Conservation (phyloP, 768 basidiomycete species). For the Dentipellis fragilis region DNA sequence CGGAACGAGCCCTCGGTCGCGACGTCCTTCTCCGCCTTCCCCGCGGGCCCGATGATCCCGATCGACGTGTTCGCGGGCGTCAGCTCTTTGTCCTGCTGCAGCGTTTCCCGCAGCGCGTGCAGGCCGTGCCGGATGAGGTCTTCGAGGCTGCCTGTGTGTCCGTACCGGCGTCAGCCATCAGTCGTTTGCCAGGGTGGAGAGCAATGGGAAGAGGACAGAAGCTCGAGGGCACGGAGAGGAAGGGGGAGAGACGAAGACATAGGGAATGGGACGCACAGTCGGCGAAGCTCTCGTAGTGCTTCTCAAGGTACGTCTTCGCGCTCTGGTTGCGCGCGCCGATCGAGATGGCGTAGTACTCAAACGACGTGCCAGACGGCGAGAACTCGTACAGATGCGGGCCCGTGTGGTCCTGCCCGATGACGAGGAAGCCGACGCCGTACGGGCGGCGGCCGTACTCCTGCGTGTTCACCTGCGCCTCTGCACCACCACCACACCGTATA, state of each 20-base stretch:
- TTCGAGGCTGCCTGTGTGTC: constrained; percentile 60
- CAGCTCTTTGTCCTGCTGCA: constrained; percentile 97
- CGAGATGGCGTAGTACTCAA: constrained; percentile 97
- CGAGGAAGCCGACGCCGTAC: constrained; percentile 97
- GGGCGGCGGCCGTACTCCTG: constrained; percentile 97
- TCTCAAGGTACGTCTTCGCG: constrained; percentile 97
- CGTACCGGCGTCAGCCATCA: background rate
- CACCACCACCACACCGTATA: background rate
- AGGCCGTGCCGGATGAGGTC: constrained; percentile 89
- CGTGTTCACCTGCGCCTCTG: constrained; percentile 97
- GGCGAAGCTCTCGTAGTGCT: constrained; percentile 79
- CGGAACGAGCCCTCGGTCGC: constrained; percentile 60
- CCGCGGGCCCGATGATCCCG: constrained; percentile 77
- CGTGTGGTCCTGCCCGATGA: constrained; percentile 91
- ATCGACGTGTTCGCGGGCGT: constrained; percentile 90
- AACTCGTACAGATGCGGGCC: constrained; percentile 98
- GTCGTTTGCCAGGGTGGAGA: background rate
- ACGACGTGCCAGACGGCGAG: constrained; percentile 93
- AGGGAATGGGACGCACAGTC: constrained; percentile 50
- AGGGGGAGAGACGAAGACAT: background rate
- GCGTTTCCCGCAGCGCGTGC: constrained; percentile 89
- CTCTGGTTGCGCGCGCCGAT: constrained; percentile 98
- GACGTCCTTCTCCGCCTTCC: constrained; percentile 43
- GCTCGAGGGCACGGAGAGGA: background rate
- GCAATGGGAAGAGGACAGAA: no score